These are phyloP conservation scores for Dryadomyces sulphureus DNA, from an alignment of 2,329 filamentous ascomycete species.

Conservation along the genomic window DNA sequence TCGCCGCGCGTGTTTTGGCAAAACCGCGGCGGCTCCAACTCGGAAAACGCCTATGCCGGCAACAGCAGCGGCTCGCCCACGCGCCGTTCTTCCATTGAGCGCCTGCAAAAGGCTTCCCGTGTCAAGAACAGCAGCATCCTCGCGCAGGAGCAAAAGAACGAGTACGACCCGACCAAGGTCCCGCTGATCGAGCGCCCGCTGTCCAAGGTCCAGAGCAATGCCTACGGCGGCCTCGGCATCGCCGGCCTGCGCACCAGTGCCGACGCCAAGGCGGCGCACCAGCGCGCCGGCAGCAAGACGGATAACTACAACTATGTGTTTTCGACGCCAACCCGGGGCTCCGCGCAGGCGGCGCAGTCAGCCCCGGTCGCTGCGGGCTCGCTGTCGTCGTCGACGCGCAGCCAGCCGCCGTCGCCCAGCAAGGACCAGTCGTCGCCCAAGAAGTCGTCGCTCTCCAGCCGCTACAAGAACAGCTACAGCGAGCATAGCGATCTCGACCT, in stretches of 20 bases:
- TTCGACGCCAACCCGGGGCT: constrained; percentile 33
- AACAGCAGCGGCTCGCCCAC: constrained; percentile 52
- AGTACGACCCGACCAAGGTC: constrained; percentile 73
- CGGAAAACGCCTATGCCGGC: constrained; percentile 57
- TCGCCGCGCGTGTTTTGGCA: constrained; percentile 91
- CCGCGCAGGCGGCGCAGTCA: constrained; percentile 1
- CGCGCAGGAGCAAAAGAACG: constrained; percentile 77
- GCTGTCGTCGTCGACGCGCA: constrained; percentile 12
- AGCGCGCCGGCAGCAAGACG: constrained; percentile 43
- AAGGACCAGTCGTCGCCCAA: constrained; percentile 64
- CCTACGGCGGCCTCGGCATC: constrained; percentile 44
- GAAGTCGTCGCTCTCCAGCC: constrained; percentile 71
- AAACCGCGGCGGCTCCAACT: constrained; percentile 47
- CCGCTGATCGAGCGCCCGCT: constrained; percentile 72
- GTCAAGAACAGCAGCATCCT: constrained; percentile 98
- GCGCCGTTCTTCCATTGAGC: constrained; percentile 85
- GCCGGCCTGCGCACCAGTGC: constrained; percentile 37
- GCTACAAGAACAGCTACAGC: constrained; percentile 55
- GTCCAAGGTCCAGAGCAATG: constrained; percentile 60
- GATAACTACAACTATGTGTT: constrained; percentile 42
- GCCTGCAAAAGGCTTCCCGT: constrained; percentile 81
- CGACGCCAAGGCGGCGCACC: constrained; percentile 24
- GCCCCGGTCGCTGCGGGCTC: constrained; percentile 18
- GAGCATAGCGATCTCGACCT: constrained; percentile 55
- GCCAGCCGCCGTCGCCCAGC: constrained; percentile 37